Conservation (phyloP, 805 yeast species). For the Cyberlindnera mycetangii region DNA sequence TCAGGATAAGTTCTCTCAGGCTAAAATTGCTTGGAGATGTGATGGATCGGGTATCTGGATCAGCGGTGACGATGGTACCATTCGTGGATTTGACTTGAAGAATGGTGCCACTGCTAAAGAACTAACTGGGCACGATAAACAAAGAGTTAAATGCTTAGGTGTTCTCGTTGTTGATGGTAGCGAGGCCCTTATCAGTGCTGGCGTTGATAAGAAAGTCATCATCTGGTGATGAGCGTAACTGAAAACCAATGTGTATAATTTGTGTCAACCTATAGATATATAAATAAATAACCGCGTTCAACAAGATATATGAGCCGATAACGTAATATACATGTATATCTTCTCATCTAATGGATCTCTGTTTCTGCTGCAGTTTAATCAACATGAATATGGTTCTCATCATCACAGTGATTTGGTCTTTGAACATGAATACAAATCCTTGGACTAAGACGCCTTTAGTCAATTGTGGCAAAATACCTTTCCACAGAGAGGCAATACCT, state of each 20-base stretch:
- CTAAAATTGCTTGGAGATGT: conserved; percentile 44
- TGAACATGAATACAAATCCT: conserved; percentile 79
- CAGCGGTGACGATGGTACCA: conserved; percentile 63
- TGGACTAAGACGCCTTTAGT: conserved; percentile 81
- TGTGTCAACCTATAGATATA: not conserved
- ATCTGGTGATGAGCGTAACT: conserved; percentile 29
- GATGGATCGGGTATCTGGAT: conserved; percentile 58
- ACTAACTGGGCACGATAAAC: conserved; percentile 34
- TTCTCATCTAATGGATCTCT: not conserved
- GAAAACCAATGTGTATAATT: too few relatives aligned
- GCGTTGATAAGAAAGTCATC: conserved; percentile 40
- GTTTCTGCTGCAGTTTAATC: conserved; percentile 11
- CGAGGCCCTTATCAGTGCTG: conserved; percentile 47
- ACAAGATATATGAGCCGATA: not conserved
- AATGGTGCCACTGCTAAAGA: conserved; percentile 34
- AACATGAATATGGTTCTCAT: conserved; percentile 25
- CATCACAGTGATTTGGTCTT: conserved; percentile 27
- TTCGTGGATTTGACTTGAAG: conserved; percentile 56
- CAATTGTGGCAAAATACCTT: conserved; percentile 78
- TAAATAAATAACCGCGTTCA: not conserved
- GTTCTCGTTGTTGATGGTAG: conserved; percentile 27
- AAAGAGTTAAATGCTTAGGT: conserved; percentile 47
- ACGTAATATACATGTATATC: too few relatives aligned
- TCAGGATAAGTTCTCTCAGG: conserved; percentile 63
- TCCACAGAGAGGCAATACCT: conserved; percentile 65